phyloP scores from a whole-genome alignment of 495 filamentous ascomycete species.

The Hypoxylon subgilvum region DNA sequence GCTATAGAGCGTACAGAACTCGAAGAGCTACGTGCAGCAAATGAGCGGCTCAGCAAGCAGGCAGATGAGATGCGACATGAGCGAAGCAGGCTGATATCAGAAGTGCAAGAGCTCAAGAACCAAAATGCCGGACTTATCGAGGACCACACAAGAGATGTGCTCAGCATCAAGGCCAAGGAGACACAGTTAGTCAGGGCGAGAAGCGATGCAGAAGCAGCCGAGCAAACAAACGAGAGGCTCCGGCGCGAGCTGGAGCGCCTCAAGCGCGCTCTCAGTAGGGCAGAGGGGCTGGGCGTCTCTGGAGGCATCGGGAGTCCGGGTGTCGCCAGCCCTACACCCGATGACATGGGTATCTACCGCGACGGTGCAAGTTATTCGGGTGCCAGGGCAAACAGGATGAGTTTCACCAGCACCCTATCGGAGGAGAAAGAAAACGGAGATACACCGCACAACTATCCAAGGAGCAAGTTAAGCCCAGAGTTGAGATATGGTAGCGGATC shows the following conservation, averaged over 20 bases:
- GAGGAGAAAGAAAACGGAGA: slow-evolving; percentile 83
- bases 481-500: slow-evolving; percentile 56
- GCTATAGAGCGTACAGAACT: slow-evolving; percentile 84
- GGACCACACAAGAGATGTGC: slow-evolving; percentile 92
- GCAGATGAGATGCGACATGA: slow-evolving; percentile 79
- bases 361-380: slow-evolving; percentile 53
- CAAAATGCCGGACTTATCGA: slow-evolving; percentile 97
- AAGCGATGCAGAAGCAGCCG: slow-evolving; percentile 85
- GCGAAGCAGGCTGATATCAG: slow-evolving; percentile 72
- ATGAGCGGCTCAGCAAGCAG: slow-evolving; percentile 73
- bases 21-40: slow-evolving; percentile 82
- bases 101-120: slow-evolving; percentile 87
- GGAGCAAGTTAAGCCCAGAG: slow-evolving; percentile 62
- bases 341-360: slow-evolving; percentile 61
- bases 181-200: slow-evolving; percentile 92
- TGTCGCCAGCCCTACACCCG: slow-evolving; percentile 52
- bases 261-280: slow-evolving; percentile 72
- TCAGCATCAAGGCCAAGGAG: slow-evolving; percentile 97
- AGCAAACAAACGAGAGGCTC: slow-evolving; percentile 80
- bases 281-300: slow-evolving; percentile 54
- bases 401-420: slow-evolving; percentile 74
- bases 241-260: slow-evolving; percentile 89
- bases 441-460: slow-evolving; percentile 45
- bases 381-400: slow-evolving; percentile 58
- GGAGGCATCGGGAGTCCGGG: slow-evolving; percentile 51